Evolutionary conservation across 345 rosid species (phyloP).

Genomic region (Murraya koenigii): DNA sequence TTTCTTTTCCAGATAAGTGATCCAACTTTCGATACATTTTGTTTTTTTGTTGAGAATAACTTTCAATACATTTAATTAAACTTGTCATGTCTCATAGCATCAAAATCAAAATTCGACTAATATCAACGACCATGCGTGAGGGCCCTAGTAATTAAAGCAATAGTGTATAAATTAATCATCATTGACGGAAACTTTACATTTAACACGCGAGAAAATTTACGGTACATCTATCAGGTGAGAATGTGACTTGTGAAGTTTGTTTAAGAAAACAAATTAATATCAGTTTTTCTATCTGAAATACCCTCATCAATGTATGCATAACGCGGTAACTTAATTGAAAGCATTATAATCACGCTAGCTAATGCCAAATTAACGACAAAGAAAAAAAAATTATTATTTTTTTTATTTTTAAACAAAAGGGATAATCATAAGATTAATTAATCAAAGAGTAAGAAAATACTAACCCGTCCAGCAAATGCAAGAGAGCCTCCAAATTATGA

Average conservation of each 20-base stretch:
- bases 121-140: neutral
- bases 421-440: neutral
- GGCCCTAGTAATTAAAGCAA: neutral
- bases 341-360: too few relatives aligned
- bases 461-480: constrained; percentile 89
- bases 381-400: too few relatives aligned
- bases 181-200: neutral
- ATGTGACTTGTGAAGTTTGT: too few relatives aligned
- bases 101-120: neutral
- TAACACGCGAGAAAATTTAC: neutral
- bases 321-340: too few relatives aligned
- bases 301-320: too few relatives aligned
- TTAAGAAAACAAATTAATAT: too few relatives aligned
- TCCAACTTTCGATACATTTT: neutral
- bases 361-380: neutral
- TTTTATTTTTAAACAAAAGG: too few relatives aligned
- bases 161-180: neutral
- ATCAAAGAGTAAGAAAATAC: constrained; percentile 9
- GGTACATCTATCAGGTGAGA: too few relatives aligned
- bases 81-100: neutral
- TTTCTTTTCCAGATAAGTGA: neutral
- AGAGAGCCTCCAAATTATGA: constrained; percentile 75
- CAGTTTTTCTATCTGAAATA: too few relatives aligned
- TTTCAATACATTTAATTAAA: neutral
- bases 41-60: too few relatives aligned